These are phyloP conservation scores for Colletotrichum truncatum DNA, from an alignment of 2,329 filamentous ascomycete species.

Conservation along the genomic window DNA sequence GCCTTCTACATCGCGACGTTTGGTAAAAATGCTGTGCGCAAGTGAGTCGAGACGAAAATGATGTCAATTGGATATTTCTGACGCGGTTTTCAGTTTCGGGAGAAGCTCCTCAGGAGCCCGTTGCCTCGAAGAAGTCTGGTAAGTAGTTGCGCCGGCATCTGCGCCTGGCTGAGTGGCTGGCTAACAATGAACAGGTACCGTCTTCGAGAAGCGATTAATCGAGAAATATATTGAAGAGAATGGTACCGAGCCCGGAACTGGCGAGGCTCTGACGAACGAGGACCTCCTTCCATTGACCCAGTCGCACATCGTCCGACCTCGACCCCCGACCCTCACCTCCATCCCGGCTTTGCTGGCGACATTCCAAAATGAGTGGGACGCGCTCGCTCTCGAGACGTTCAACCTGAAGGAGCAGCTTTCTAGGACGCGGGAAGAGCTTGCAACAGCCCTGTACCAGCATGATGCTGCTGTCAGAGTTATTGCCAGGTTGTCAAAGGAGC, in stretches of 20 bases:
- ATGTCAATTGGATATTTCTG: not conserved
- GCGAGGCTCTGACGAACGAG: constrained; percentile 82
- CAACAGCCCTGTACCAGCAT: constrained; percentile 93
- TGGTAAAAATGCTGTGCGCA: constrained; percentile 37
- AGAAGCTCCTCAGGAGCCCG: constrained; percentile 93
- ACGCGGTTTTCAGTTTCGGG: constrained; percentile 77
- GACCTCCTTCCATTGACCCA: constrained; percentile 91
- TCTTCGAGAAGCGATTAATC: constrained; percentile 95
- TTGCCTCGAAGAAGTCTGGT: constrained; percentile 95
- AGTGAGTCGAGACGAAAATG: constrained; percentile 44
- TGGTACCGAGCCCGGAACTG: constrained; percentile 89
- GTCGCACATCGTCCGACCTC: constrained; percentile 83
- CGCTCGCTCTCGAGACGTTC: constrained; percentile 89
- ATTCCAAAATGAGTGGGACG: constrained; percentile 99
- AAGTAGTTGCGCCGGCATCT: constrained; percentile 49
- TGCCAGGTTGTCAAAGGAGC: constrained; percentile 86
- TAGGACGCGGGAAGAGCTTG: constrained; percentile 92
- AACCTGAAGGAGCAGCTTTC: constrained; percentile 89
- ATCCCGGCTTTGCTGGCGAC: constrained; percentile 93
- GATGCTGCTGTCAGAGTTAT: constrained; percentile 97
- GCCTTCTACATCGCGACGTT: constrained; percentile 12
- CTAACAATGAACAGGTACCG: constrained; percentile 66
- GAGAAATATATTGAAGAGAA: constrained; percentile 95
- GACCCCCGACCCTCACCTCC: constrained; percentile 93
- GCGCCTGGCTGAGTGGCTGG: not conserved